These are phyloP conservation scores for Pleomassaria siparia DNA, from an alignment of 2,329 filamentous ascomycete species.

Conservation along the genomic window DNA sequence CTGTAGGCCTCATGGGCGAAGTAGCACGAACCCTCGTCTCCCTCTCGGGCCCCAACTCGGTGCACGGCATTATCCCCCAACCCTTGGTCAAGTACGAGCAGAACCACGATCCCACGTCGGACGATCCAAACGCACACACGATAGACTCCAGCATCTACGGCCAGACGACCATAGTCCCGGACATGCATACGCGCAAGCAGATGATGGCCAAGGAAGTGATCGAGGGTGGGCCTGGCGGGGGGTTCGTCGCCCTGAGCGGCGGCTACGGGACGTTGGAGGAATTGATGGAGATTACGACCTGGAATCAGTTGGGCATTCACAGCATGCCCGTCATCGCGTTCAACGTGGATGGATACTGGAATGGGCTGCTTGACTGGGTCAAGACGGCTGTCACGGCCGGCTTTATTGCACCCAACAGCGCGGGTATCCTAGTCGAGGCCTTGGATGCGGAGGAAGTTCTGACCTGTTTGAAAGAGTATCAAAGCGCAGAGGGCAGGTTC, in stretches of 20 bases:
- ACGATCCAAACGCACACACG: constrained; percentile 44
- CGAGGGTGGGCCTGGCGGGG: constrained; percentile 75
- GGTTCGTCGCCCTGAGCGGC: constrained; percentile 85
- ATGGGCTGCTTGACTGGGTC: constrained; percentile 82
- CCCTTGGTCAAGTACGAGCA: constrained; percentile 80
- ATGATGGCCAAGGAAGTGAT: constrained; percentile 91
- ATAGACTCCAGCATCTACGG: constrained; percentile 72
- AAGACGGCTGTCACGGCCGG: constrained; percentile 71
- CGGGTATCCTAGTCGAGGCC: constrained; percentile 77
- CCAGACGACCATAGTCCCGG: constrained; percentile 80
- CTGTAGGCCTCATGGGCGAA: constrained; percentile 93
- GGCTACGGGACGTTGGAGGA: constrained; percentile 97
- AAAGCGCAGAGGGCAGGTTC: constrained; percentile 71
- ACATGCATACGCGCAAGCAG: constrained; percentile 96
- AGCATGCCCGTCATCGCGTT: constrained; percentile 71
- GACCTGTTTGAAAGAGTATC: constrained; percentile 70
- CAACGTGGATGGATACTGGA: constrained; percentile 91
- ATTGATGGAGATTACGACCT: constrained; percentile 85
- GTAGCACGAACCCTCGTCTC: constrained; percentile 82
- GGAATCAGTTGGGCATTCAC: constrained; percentile 97
- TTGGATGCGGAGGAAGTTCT: constrained; percentile 72
- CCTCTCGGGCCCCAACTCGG: constrained; percentile 75
- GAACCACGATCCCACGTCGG: constrained; percentile 51
- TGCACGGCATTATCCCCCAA: constrained; percentile 92
- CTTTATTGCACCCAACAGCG: constrained; percentile 73